Evolutionary conservation across 495 filamentous ascomycete species (phyloP), one percentile per base, ranked within the genome.

Genomic region (Penicillium cataractarum): DNA sequence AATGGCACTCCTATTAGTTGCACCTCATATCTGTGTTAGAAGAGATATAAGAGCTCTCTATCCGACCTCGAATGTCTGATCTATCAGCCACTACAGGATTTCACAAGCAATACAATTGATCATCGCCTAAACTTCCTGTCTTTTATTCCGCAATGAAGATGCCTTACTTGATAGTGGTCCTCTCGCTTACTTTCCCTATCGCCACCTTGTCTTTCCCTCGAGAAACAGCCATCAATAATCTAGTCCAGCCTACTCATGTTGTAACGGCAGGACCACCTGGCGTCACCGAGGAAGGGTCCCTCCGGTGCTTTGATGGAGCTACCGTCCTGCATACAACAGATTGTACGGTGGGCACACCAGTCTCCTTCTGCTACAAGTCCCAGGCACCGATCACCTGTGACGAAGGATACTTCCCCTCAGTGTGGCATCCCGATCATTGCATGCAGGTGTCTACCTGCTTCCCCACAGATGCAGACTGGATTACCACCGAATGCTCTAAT

Each of bases 371-470:
- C 59, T 49, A 53, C 32, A 68, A 64, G 17, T 55, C 40, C 3
- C 33, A 49, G 17, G 53, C 66, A 15, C 68, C 68, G 7, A 66
- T 68, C 29, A 33, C 56, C 31, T 74, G 70, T 32, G 17, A 55
- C 6, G 24, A 33, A 8, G 72, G 72, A 4, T 72, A 48, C 22
- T 74, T 68, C 57, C 69, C 71, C 2, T 65, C 66, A 1, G 67
- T 70, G 4, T 72, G 71, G 69, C 71, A 74, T 57, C 69, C 71
- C 15, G 72, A 67, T 44, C 68, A 74, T 24, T 74, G 72, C 39
- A 55, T 67, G 46, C 63, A 69, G 31, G 52, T 61, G 26, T 58
- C 66, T 6, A 74, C 68, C 26, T 74, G 72, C 52, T 73, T 66
- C 33, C 66, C 72, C 0, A 46, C 67, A 4, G 55, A 54, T 46